phyloP scores from a whole-genome alignment of 2,329 filamentous ascomycete species.

The Fusarium torreyae region DNA sequence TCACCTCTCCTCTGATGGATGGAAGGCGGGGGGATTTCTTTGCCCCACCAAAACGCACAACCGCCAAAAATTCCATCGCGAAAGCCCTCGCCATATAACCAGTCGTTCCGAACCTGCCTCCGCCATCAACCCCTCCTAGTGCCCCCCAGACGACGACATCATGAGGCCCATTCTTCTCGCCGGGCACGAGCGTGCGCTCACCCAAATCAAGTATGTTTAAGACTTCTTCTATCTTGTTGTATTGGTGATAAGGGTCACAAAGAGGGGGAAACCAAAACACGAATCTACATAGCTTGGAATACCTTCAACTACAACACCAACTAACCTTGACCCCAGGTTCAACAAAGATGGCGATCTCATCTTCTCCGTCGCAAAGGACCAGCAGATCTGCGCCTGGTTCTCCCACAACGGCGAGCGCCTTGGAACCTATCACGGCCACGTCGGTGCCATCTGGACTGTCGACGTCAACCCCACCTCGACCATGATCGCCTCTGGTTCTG shows the following conservation, averaged over 20 bases:
- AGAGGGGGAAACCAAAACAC: conserved; percentile 13
- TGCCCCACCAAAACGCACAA: conserved; percentile 64
- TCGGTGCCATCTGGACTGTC: conserved; percentile 98
- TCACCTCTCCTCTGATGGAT: not conserved
- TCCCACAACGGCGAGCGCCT: conserved; percentile 98
- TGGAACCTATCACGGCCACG: conserved; percentile 96
- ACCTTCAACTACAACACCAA: conserved; percentile 23
- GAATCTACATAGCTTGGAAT: conserved; percentile 10
- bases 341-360: conserved; percentile 96
- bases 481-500: conserved; percentile 93
- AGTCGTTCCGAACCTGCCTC: conserved; percentile 51
- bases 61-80: conserved; percentile 61
- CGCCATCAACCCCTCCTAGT: conserved; percentile 50
- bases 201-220: conserved; percentile 83
- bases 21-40: conserved; percentile 44
- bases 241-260: not conserved
- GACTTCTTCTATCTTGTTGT: not conserved
- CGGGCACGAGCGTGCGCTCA: conserved; percentile 96
- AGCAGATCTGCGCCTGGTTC: conserved; percentile 97
- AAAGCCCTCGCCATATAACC: conserved; percentile 54
- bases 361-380: conserved; percentile 96
- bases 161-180: conserved; percentile 98
- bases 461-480: conserved; percentile 94
- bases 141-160: conserved; percentile 58
- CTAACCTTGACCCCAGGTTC: conserved; percentile 69